A percentile compares a stretch with the other conserved stretches of the same genome.
Conservation (phyloP, 2,329 filamentous ascomycete species). For the Pestalotiopsis fici region DNA sequence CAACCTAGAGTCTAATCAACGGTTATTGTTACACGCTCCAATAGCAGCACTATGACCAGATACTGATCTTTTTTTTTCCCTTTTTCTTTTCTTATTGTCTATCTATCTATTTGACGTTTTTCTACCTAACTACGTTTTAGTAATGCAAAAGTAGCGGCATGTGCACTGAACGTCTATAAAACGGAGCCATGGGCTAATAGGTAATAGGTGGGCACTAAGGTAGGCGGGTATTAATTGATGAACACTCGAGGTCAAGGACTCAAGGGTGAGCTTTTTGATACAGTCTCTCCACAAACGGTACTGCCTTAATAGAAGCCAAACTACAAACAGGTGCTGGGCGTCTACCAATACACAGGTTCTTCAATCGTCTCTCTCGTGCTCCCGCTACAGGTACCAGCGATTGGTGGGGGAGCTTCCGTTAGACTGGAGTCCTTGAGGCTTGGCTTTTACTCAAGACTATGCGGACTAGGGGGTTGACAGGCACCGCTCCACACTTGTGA, state of each 20-base stretch:
- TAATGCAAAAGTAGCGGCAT: slow-evolving; percentile 1
- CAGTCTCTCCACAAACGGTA: neutral
- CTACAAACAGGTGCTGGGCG: neutral
- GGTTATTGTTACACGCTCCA: neutral
- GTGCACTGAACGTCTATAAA: slow-evolving; percentile 9
- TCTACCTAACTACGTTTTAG: neutral
- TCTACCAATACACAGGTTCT: too few species aligned
- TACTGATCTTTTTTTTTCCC: neutral
- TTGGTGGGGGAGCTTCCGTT: neutral
- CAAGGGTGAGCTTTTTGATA: neutral
- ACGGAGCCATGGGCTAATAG: neutral
- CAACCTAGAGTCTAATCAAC: neutral
- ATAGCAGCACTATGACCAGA: neutral
- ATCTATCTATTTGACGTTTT: neutral
- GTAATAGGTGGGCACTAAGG: too few species aligned
- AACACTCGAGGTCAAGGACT: neutral
- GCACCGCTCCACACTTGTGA: slow-evolving; percentile 1
- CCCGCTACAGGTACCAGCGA: neutral
- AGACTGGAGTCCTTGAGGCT: neutral
- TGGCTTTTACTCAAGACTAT: slow-evolving; percentile 3
- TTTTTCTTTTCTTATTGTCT: neutral
- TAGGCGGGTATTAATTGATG: neutral
- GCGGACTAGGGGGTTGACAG: slow-evolving; percentile 7
- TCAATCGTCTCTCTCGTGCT: neutral
- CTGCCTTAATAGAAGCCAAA: neutral